Conservation (phyloP, 2,329 filamentous ascomycete genomes). For the Xylariomycetidae sp. region DNA sequence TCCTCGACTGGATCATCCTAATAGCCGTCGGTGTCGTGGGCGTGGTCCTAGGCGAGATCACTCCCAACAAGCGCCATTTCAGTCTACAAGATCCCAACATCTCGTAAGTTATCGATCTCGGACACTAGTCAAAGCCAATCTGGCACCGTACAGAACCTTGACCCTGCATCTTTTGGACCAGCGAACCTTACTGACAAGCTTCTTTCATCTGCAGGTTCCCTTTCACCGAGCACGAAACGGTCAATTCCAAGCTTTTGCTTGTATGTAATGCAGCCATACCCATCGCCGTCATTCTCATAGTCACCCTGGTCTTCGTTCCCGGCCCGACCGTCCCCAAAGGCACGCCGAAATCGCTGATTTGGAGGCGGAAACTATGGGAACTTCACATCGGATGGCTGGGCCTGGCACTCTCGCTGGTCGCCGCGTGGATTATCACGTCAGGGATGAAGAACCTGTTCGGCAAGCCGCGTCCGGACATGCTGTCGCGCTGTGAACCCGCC, state of each 20-base stretch:
- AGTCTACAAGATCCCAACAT: constrained; percentile 71
- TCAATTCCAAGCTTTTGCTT: constrained; percentile 61
- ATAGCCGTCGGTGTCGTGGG: constrained; percentile 56
- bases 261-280: constrained; percentile 63
- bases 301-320: constrained; percentile 68
- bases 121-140: too few species aligned
- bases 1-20: constrained; percentile 70
- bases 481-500: constrained; percentile 76
- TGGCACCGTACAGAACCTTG: constrained; percentile 3
- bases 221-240: constrained; percentile 63
- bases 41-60: constrained; percentile 51
- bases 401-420: constrained; percentile 65
- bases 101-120: constrained; percentile 53
- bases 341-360: constrained; percentile 61
- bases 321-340: constrained; percentile 61
- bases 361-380: constrained; percentile 86
- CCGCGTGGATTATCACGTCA: constrained; percentile 75
- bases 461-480: constrained; percentile 73
- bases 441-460: constrained; percentile 76
- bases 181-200: constrained; percentile 1
- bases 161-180: constrained; percentile 1
- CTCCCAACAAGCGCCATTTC: constrained; percentile 67
- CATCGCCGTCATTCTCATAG: constrained; percentile 60
- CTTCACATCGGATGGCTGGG: constrained; percentile 83
- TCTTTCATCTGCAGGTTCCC: constrained; percentile 54